Evolutionary conservation across 73 alveolate species (phyloP).

Genomic region (Halteria grandinella): DNA sequence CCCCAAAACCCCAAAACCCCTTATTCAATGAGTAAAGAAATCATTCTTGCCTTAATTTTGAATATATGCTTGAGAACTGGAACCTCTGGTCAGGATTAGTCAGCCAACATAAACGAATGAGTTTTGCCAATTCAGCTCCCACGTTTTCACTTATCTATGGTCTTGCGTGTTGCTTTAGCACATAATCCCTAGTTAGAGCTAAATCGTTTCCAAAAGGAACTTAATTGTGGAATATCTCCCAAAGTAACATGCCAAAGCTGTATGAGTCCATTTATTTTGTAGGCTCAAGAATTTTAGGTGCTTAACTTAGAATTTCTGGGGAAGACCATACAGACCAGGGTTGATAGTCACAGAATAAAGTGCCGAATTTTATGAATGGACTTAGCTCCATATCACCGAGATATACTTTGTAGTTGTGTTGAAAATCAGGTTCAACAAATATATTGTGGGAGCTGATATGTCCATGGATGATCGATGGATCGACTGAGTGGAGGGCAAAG

Average conservation of each 20-base stretch:
- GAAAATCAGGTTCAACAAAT: conserved; percentile 15
- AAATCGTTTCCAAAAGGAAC: conserved; percentile 32
- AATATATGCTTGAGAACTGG: conserved; percentile 28
- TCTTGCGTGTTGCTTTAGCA: conserved; percentile 32
- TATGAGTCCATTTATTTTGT: conserved; percentile 28
- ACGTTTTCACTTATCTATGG: conserved; percentile 5
- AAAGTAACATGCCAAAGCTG: conserved; percentile 32
- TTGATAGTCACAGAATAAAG: background rate
- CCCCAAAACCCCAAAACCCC: no score
- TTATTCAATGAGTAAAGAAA: no score
- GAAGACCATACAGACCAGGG: conserved; percentile 44
- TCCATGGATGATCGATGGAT: conserved; percentile 3
- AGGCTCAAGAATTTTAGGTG: background rate
- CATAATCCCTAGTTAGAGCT: conserved; percentile 7
- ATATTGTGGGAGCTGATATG: conserved; percentile 34
- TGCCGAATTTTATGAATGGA: conserved; percentile 33
- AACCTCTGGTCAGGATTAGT: conserved; percentile 31
- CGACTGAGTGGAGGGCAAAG: background rate
- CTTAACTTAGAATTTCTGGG: conserved; percentile 20
- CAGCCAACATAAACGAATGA: conserved; percentile 28
- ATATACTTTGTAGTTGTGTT: background rate
- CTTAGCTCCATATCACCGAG: conserved; percentile 23
- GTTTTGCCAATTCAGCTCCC: conserved; percentile 19
- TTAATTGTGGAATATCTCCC: conserved; percentile 34
- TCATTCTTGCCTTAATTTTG: conserved; percentile 18